Evolutionary conservation across 441 rosid genomes (phyloP).

Genomic region (Raphanus hybrid): DNA sequence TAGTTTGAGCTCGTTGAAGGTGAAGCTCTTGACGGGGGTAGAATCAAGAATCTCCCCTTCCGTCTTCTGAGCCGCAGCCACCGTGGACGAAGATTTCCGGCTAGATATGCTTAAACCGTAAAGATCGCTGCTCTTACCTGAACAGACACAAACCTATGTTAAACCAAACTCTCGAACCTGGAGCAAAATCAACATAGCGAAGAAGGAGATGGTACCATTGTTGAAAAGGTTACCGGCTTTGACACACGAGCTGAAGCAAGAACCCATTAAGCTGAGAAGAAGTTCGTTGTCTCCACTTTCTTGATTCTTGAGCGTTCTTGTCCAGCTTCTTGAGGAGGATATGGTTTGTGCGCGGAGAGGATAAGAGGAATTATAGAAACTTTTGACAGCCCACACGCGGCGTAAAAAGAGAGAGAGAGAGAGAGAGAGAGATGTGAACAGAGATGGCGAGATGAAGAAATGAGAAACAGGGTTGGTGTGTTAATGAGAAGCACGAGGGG

Average conservation of each 20-base stretch:
- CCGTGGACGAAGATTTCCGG: conserved; percentile 52
- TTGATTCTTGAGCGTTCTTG: conserved; percentile 18
- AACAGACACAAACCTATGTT: conserved; percentile 7
- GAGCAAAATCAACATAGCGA: not conserved
- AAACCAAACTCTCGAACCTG: not conserved
- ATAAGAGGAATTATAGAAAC: conserved; percentile 8
- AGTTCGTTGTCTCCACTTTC: not conserved
- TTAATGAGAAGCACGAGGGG: conserved; percentile 37
- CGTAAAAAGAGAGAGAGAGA: not conserved
- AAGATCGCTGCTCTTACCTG: conserved; percentile 35
- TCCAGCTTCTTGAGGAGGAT: conserved; percentile 23
- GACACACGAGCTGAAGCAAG: conserved; percentile 68
- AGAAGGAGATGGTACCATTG: conserved; percentile 48
- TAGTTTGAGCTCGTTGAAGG: conserved; percentile 61
- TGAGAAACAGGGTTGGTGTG: conserved; percentile 25
- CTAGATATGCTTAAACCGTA: conserved; percentile 39
- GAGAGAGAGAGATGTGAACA: conserved; percentile 42
- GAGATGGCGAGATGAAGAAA: conserved; percentile 17
- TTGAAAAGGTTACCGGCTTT: conserved; percentile 61
- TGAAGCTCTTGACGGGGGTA: conserved; percentile 67
- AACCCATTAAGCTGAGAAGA: conserved; percentile 58
- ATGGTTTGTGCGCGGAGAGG: not conserved
- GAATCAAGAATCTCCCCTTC: conserved; percentile 79
- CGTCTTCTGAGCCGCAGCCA: conserved; percentile 46
- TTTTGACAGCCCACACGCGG: not conserved